Conservation (phyloP, 371 early-diverging fungal genomes). For the Polyrhizophydium stewartii region DNA sequence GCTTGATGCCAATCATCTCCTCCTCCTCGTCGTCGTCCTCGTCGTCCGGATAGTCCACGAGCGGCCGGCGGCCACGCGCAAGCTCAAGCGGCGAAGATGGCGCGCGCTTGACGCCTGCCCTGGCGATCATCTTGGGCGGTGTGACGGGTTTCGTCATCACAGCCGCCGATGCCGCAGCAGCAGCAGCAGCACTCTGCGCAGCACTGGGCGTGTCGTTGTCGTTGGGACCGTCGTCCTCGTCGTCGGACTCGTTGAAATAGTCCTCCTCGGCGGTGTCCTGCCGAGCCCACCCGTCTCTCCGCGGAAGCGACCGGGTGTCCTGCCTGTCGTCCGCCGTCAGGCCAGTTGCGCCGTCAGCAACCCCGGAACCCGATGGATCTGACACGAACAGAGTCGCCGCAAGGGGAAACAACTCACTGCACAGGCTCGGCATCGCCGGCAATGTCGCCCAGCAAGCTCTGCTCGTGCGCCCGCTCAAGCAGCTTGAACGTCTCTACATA, state of each 20-base stretch:
- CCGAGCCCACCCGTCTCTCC: conserved; percentile 53
- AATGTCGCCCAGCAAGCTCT: background rate
- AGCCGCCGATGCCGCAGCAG: background rate
- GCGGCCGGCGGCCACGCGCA: conserved; percentile 13
- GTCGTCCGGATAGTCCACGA: conserved; percentile 45
- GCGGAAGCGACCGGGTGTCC: background rate
- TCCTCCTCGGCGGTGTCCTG: conserved; percentile 79
- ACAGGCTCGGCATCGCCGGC: background rate
- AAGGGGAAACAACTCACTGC: too few relatives aligned
- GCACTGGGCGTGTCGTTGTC: conserved; percentile 35
- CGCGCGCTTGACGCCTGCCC: background rate
- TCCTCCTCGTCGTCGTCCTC: conserved; percentile 29
- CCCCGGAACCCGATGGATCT: too few relatives aligned
- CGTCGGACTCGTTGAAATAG: conserved; percentile 75
- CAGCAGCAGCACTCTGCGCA: conserved; percentile 7
- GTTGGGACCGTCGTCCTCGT: conserved; percentile 25
- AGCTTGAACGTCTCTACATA: conserved; percentile 59
- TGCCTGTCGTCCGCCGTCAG: background rate
- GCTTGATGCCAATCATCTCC: too few relatives aligned
- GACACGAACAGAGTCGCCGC: too few relatives aligned
- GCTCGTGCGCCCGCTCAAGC: conserved; percentile 57
- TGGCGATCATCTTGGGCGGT: background rate
- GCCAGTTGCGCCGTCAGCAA: background rate
- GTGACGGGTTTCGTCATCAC: conserved; percentile 2
- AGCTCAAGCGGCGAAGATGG: conserved; percentile 9